These are phyloP conservation scores for Pelargonium fulgidum DNA, from an alignment of 441 rosid species.

Conservation along the genomic window DNA sequence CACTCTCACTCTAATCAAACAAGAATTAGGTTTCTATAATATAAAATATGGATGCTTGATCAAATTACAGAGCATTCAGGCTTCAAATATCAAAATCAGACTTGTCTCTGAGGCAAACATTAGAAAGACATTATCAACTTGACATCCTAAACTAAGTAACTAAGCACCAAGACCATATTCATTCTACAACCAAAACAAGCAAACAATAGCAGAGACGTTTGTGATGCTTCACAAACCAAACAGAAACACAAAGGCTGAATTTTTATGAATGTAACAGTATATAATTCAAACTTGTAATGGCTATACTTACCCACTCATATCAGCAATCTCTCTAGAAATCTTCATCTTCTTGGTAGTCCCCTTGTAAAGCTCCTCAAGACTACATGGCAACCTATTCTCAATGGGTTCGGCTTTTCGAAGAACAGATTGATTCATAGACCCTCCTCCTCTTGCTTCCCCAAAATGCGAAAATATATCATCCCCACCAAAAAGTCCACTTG, in stretches of 20 bases:
- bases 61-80: background rate
- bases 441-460: conserved; percentile 44
- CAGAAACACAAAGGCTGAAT: background rate
- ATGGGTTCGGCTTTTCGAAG: conserved; percentile 37
- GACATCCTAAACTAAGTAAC: background rate
- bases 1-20: background rate
- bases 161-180: background rate
- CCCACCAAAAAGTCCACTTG: conserved; percentile 51
- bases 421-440: conserved; percentile 39
- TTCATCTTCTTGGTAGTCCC: conserved; percentile 82
- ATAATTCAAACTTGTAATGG: background rate
- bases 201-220: background rate
- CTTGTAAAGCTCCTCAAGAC: conserved; percentile 73
- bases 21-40: background rate
- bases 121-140: background rate
- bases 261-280: background rate
- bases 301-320: conserved; percentile 55
- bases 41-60: background rate
- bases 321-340: conserved; percentile 60
- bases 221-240: background rate
- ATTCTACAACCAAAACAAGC: background rate
- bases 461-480: conserved; percentile 49
- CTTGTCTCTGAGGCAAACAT: background rate
- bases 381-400: conserved; percentile 64
- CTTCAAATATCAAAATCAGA: background rate